Base-by-base conservation (phyloP, 129 eudicot genomes). In the Tagetes erecta region DNA sequence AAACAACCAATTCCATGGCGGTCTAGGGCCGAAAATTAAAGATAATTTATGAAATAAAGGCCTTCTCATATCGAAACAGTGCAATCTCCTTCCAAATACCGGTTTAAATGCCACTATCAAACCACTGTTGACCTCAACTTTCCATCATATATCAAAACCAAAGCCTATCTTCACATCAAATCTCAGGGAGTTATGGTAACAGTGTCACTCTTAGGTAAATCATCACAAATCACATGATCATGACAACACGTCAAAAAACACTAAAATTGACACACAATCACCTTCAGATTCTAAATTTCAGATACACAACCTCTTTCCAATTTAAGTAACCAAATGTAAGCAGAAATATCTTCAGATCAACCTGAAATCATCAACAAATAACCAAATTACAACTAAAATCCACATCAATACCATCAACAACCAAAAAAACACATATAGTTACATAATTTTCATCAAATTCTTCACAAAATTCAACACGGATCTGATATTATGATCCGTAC, bases 51-150 rank as follows among this genome's bases (percentile, higher is more conserved):
- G 86, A 81, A 83, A 78, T 85, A 89, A 78, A 79, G 85, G 78
- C 73, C 96, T 85, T 88, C 97, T 94, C 98, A 94, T 94, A 76
- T 83, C 88, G 83, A 82, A 80, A 60, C 63, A 38, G 11, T 51
- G 71, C 50, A 78, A 76, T 60, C 80, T 78, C 0, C 76, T 70
- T 78, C 75, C 51, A 65, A 77, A 46, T 66, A 70, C 40, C 8
- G 59, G 53, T 20, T 52, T 40, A 53, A 49, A 33, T 64, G 31
- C 81, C 68, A 64, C 53, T 36, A 31, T 56, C 34, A 35, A 56
- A 77, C 75, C 63, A 72, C 56, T 47, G 34, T 37, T 68, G 68
- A 73, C 80, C 85, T 77, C 70, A 60, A 83, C 78, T 74, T 83
- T 70, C 78, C 80, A 70, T 73, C 46, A 78, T 72, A 79, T 68